Conservation (phyloP, 2,329 filamentous ascomycete species). For the Colletotrichum navitas region DNA sequence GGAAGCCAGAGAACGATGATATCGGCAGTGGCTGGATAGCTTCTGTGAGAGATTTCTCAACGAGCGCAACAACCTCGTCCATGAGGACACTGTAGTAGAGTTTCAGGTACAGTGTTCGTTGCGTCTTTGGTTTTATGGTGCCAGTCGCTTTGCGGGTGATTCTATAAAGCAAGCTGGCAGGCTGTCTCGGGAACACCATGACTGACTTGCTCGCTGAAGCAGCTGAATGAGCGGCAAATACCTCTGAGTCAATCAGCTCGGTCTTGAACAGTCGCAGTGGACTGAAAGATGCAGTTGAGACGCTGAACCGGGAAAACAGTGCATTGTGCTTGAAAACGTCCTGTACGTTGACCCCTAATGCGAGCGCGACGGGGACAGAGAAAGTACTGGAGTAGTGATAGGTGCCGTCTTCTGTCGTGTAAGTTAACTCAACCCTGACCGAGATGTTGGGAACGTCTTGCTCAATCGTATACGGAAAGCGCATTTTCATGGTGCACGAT, state of each 20-base stretch:
- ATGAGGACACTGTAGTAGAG: constrained; percentile 83
- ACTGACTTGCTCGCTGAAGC: constrained; percentile 65
- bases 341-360: constrained; percentile 94
- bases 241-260: constrained; percentile 76
- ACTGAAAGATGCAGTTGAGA: constrained; percentile 81
- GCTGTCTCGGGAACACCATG: constrained; percentile 83
- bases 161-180: constrained; percentile 84
- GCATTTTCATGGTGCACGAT: constrained; percentile 66
- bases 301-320: constrained; percentile 90
- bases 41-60: constrained; percentile 59
- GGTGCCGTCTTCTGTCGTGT: constrained; percentile 74
- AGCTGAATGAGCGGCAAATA: constrained; percentile 75
- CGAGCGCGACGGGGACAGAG: constrained; percentile 78
- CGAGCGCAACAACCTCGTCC: constrained; percentile 73
- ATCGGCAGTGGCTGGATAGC: constrained; percentile 57
- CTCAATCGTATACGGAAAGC: constrained; percentile 87
- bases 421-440: constrained; percentile 81
- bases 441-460: constrained; percentile 78
- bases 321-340: constrained; percentile 89
- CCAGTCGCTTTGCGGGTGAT: constrained; percentile 68
- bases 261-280: constrained; percentile 82
- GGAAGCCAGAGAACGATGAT: constrained; percentile 60
- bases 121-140: constrained; percentile 50
- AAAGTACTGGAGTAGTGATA: constrained; percentile 74
- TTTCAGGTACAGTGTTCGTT: constrained; percentile 72